These are phyloP conservation scores for Hyphochytrium catenoides DNA, from an alignment of 352 stramenopile genomes.

Conservation along the genomic window DNA sequence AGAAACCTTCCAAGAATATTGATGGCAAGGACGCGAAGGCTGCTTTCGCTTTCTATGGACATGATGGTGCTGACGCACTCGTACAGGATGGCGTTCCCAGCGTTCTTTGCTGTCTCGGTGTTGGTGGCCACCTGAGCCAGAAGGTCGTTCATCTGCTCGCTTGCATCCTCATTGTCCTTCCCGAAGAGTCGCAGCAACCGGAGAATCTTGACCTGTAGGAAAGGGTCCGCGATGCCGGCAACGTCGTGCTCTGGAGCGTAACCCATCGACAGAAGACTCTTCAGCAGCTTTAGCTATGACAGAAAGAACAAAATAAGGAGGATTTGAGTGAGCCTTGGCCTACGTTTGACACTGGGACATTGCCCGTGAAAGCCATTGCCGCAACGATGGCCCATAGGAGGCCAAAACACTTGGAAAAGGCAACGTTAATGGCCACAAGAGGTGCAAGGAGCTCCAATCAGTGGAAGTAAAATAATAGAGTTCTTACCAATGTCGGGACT, in stretches of 20 bases:
- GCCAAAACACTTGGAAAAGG: too few species aligned
- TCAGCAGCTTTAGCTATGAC: conserved; percentile 70
- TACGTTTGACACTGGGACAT: too few species aligned
- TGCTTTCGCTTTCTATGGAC: conserved; percentile 88
- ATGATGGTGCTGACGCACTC: conserved; percentile 99
- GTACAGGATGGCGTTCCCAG: conserved; percentile 97
- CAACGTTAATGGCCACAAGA: too few species aligned
- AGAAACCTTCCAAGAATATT: conserved; percentile 98
- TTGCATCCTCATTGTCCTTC: conserved; percentile 76
- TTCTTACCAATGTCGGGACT: conserved; percentile 43
- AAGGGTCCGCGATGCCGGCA: conserved; percentile 92
- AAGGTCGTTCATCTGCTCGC: conserved; percentile 86
- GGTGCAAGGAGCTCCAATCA: too few species aligned
- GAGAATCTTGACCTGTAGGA: conserved; percentile 73
- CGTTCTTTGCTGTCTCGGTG: conserved; percentile 96
- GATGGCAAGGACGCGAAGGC: conserved; percentile 85
- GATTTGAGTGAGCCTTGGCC: too few species aligned
- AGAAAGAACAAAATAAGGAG: too few species aligned
- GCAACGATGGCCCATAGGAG: too few species aligned
- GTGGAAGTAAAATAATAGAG: too few species aligned
- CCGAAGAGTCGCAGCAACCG: conserved; percentile 73
- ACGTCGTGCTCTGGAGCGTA: conserved; percentile 97
- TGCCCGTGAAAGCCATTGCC: too few species aligned
- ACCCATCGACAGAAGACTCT: conserved; percentile 89
- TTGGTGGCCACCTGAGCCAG: conserved; percentile 99